Conservation (phyloP, 306 rosid genomes). For the Vicia sativa region DNA sequence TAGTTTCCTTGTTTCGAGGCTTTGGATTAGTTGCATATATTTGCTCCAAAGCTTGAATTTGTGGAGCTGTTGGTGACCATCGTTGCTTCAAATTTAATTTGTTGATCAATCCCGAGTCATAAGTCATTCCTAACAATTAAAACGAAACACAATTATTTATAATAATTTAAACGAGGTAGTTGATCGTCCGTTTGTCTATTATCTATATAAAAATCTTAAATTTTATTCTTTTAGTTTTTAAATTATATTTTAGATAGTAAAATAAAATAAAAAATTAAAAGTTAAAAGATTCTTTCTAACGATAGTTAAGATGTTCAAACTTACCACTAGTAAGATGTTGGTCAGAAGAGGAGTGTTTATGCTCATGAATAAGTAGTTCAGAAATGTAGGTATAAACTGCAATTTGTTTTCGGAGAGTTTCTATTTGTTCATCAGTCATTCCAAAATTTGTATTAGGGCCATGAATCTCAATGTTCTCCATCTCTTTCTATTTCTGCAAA, state of each 20-base stretch:
- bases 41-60: constrained; percentile 83
- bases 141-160: constrained; percentile 8
- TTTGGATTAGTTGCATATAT: constrained; percentile 76
- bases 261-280: no score
- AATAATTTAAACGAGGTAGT: no score
- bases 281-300: no score
- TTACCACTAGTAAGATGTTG: constrained; percentile 63
- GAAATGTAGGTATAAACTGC: constrained; percentile 69
- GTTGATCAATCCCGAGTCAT: constrained; percentile 66
- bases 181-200: no score
- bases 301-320: neutral
- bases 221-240: no score
- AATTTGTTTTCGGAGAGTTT: constrained; percentile 81
- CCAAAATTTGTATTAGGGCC: constrained; percentile 47
- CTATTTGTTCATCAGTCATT: constrained; percentile 86
- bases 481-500: neutral
- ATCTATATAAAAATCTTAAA: no score
- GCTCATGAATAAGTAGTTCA: constrained; percentile 74
- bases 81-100: constrained; percentile 81
- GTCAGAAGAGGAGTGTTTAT: constrained; percentile 53
- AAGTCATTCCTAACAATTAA: constrained; percentile 60
- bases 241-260: no score
- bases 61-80: constrained; percentile 83
- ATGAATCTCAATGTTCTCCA: neutral
- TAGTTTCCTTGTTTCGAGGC: no score